A percentile compares a stretch with the other conserved stretches of the same genome.
Evolutionary conservation across 306 rosid genomes (phyloP).

Genomic region (Parietaria judaica): DNA sequence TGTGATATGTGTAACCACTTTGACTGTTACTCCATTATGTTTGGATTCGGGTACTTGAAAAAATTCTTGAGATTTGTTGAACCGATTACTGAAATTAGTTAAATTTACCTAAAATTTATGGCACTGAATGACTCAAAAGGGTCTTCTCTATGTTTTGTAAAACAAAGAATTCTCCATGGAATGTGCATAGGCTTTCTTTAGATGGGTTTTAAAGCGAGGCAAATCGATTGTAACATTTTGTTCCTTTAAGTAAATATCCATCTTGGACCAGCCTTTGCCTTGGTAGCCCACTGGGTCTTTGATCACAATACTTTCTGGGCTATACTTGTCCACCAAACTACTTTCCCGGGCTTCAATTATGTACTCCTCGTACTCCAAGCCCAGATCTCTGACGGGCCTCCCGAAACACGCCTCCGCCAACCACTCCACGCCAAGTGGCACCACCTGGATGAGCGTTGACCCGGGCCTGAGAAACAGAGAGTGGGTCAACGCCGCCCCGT

Average conservation of each 20-base stretch:
- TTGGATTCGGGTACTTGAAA: no score
- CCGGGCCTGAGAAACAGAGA: no score
- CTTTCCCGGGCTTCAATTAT: conserved; percentile 27
- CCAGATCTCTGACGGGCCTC: conserved; percentile 14
- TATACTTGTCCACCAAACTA: conserved; percentile 26
- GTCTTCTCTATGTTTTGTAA: no score
- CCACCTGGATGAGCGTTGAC: conserved; percentile 29
- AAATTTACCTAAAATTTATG: no score
- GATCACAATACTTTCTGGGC: conserved; percentile 12
- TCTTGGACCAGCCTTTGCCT: conserved; percentile 13
- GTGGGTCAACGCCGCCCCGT: no score
- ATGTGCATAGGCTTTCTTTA: conserved; percentile 19
- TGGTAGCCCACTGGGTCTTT: conserved; percentile 17
- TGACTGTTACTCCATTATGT: no score
- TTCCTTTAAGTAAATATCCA: conserved; percentile 32
- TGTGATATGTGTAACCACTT: no score
- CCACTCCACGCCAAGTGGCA: conserved; percentile 57
- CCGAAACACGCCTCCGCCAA: conserved; percentile 21
- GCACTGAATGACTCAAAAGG: no score
- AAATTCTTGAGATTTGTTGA: no score
- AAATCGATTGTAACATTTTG: conserved; percentile 35
- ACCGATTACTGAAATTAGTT: no score
- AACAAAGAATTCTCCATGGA: neutral
- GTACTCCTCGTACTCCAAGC: conserved; percentile 29
- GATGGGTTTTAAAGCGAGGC: conserved; percentile 16